Evolutionary conservation across 1,284 basidiomycete genomes (phyloP).

Genomic region (Leccinum fallax): DNA sequence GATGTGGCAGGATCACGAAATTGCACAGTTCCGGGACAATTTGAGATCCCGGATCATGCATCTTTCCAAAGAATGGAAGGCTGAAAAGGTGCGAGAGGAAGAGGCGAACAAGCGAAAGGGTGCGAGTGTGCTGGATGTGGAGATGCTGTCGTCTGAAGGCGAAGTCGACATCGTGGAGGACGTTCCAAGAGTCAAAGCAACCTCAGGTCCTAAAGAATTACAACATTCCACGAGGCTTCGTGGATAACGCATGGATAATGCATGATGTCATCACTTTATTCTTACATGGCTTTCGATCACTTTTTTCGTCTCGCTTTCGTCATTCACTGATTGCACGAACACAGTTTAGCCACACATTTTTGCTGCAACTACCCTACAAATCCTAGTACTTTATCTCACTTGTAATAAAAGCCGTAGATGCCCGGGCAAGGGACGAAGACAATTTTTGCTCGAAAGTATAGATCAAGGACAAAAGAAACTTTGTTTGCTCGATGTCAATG

Average conservation of each 20-base stretch:
- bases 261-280: background rate
- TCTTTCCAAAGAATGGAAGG: conserved; percentile 48
- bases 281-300: conserved; percentile 3
- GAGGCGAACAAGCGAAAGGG: conserved; percentile 24
- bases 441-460: background rate
- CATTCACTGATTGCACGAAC: conserved; percentile 6
- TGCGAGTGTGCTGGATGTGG: conserved; percentile 22
- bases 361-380: conserved; percentile 22
- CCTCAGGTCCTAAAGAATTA: conserved; percentile 9
- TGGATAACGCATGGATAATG: conserved; percentile 21
- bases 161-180: conserved; percentile 49
- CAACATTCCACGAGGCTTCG: conserved; percentile 29
- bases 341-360: background rate
- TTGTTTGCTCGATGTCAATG: background rate
- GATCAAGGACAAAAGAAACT: background rate
- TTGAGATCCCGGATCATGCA: conserved; percentile 37
- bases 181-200: conserved; percentile 12
- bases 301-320: conserved; percentile 1
- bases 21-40: conserved; percentile 38
- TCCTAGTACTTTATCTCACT: conserved; percentile 18
- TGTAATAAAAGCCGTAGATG: conserved; percentile 17
- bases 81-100: conserved; percentile 37
- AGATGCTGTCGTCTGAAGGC: conserved; percentile 46
- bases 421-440: background rate
- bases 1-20: conserved; percentile 51